phyloP scores from a whole-genome alignment of 805 yeast species.

The Yamadazyma endophytica region DNA sequence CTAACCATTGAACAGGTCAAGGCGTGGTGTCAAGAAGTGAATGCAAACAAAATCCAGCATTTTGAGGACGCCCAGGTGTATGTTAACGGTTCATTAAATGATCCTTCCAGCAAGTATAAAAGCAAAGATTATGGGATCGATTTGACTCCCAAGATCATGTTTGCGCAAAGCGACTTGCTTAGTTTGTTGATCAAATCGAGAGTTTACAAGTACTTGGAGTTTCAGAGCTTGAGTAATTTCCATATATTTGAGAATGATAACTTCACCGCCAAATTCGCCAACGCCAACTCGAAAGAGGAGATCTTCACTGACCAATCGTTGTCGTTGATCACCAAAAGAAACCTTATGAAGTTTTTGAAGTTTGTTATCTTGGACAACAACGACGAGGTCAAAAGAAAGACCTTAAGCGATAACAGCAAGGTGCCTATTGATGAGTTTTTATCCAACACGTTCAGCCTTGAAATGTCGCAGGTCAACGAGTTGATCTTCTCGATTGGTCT shows the following conservation, averaged over 20 bases:
- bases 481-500: slow-evolving; percentile 83
- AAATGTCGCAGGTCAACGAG: slow-evolving; percentile 73
- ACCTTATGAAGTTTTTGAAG: slow-evolving; percentile 86
- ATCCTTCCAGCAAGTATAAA: slow-evolving; percentile 8
- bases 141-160: slow-evolving; percentile 78
- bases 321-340: slow-evolving; percentile 70
- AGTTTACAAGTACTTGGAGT: slow-evolving; percentile 88
- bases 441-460: slow-evolving; percentile 62
- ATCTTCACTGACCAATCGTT: slow-evolving; percentile 86
- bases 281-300: slow-evolving; percentile 73
- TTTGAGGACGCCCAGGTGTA: slow-evolving; percentile 74
- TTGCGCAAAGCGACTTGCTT: slow-evolving; percentile 85
- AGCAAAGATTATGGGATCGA: slow-evolving; percentile 85
- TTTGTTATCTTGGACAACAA: slow-evolving; percentile 60
- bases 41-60: slow-evolving; percentile 39
- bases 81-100: slow-evolving; percentile 56
- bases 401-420: slow-evolving; percentile 54
- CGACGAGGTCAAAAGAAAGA: slow-evolving; percentile 56
- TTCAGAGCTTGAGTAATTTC: slow-evolving; percentile 81
- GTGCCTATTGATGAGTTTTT: slow-evolving; percentile 59
- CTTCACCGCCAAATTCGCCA: slow-evolving; percentile 74
- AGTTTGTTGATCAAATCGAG: slow-evolving; percentile 75
- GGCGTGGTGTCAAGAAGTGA: slow-evolving; percentile 76
- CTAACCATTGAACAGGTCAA: slow-evolving; percentile 81
- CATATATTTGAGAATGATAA: slow-evolving; percentile 93